phyloP scores from a whole-genome alignment of 1,284 basidiomycete genomes.

The Trametes sp. region DNA sequence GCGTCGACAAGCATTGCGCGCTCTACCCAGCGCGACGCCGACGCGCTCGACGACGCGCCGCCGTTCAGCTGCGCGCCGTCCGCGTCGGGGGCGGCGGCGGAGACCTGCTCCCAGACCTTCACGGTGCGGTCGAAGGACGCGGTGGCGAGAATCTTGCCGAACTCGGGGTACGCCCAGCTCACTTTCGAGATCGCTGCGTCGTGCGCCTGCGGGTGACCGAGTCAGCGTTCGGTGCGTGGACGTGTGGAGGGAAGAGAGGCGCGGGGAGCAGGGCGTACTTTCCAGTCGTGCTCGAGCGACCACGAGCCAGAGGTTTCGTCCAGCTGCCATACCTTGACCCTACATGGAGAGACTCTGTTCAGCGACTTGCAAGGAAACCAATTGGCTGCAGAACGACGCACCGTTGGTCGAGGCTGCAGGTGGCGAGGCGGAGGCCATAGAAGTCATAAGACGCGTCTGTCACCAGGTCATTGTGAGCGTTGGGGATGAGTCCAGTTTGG shows the following conservation, averaged over 20 bases:
- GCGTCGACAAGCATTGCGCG: constrained; percentile 81
- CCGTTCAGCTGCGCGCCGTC: constrained; percentile 48
- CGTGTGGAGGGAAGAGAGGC: neutral
- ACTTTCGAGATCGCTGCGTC: constrained; percentile 85
- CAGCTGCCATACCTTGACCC: constrained; percentile 85
- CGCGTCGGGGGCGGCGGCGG: constrained; percentile 47
- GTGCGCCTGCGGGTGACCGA: constrained; percentile 69
- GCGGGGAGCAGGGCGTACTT: constrained; percentile 54
- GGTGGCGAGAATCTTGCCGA: constrained; percentile 85
- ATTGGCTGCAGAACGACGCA: constrained; percentile 35
- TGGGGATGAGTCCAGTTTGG: constrained; percentile 76
- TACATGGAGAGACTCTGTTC: constrained; percentile 39
- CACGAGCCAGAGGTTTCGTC: constrained; percentile 76
- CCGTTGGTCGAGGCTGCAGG: constrained; percentile 83
- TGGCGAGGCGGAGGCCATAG: constrained; percentile 83
- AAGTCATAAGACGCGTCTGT: constrained; percentile 90
- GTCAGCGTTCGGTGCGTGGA: neutral
- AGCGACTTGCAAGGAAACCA: neutral
- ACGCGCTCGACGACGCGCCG: constrained; percentile 35
- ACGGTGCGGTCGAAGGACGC: constrained; percentile 89
- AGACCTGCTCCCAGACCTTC: constrained; percentile 86
- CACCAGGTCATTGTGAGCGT: constrained; percentile 80
- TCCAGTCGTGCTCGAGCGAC: constrained; percentile 87
- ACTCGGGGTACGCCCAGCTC: constrained; percentile 91
- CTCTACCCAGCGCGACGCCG: constrained; percentile 73